These are phyloP conservation scores for Colletotrichum brevisporum DNA, from an alignment of 2,329 filamentous ascomycete species.

Conservation along the genomic window DNA sequence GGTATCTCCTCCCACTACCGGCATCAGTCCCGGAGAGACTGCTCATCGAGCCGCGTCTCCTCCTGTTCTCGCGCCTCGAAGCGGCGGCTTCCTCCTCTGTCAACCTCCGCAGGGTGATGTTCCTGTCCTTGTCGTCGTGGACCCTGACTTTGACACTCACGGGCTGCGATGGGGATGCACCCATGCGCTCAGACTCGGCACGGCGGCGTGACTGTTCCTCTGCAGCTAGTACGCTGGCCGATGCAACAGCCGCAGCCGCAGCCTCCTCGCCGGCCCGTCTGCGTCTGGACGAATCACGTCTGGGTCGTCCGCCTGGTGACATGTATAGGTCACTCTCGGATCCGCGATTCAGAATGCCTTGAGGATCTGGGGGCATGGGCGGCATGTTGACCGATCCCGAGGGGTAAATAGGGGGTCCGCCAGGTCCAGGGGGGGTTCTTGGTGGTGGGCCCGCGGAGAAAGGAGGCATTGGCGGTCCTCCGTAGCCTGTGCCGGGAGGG, in stretches of 20 bases:
- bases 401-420: conserved; percentile 39
- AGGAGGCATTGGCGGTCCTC: conserved; percentile 56
- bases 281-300: conserved; percentile 62
- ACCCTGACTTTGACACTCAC: conserved; percentile 73
- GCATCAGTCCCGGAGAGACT: conserved; percentile 71
- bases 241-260: conserved; percentile 62
- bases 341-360: conserved; percentile 55
- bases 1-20: conserved; percentile 65
- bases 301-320: conserved; percentile 56
- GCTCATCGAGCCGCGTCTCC: conserved; percentile 64
- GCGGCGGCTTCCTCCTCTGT: conserved; percentile 72
- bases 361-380: conserved; percentile 62
- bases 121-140: conserved; percentile 71
- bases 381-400: conserved; percentile 59
- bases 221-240: conserved; percentile 63
- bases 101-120: conserved; percentile 72
- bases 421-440: conserved; percentile 57
- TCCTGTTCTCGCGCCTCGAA: conserved; percentile 54
- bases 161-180: conserved; percentile 60
- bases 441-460: conserved; percentile 46
- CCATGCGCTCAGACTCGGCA: conserved; percentile 54
- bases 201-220: conserved; percentile 58
- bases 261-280: conserved; percentile 61
- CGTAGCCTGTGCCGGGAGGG: conserved; percentile 49
- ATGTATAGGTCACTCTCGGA: conserved; percentile 61